Evolutionary conservation across 164 flowering plant genomes (phyloP).

Genomic region (Liquidambar formosana): DNA sequence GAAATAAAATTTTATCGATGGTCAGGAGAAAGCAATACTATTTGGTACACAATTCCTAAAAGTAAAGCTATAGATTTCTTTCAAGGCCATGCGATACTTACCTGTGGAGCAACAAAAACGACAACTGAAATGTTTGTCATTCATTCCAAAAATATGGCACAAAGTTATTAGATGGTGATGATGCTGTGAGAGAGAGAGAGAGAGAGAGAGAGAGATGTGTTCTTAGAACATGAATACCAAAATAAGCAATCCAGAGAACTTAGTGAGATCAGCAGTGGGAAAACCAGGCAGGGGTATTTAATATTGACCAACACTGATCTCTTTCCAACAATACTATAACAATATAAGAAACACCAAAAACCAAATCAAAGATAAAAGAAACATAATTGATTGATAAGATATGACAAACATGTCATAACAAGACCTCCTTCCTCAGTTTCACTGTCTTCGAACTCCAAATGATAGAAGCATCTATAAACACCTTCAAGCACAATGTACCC

Average conservation of each 20-base stretch:
- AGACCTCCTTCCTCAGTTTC: neutral
- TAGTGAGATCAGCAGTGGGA: neutral
- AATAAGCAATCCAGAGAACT: neutral
- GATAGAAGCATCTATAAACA: neutral
- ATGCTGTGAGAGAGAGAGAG: neutral
- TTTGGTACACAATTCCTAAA: neutral
- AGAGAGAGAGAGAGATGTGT: neutral
- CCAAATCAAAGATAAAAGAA: neutral
- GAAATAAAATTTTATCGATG: neutral
- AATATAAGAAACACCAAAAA: neutral
- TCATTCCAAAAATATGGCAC: neutral
- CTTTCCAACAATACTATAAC: neutral
- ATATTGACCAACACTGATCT: neutral
- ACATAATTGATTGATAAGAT: neutral
- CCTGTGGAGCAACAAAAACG: neutral
- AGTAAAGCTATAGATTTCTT: neutral
- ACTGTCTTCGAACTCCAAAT: neutral
- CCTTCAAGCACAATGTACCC: slow-evolving; percentile 3
- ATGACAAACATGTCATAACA: neutral
- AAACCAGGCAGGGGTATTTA: neutral
- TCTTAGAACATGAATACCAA: neutral
- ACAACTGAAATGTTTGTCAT: neutral
- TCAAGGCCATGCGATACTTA: neutral
- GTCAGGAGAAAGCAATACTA: neutral
- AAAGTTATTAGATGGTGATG: neutral